Percentiles rank a stretch among this genome's conserved stretches.
Conservation (phyloP, 352 stramenopile genomes). For the Phytopythium sindhum region DNA sequence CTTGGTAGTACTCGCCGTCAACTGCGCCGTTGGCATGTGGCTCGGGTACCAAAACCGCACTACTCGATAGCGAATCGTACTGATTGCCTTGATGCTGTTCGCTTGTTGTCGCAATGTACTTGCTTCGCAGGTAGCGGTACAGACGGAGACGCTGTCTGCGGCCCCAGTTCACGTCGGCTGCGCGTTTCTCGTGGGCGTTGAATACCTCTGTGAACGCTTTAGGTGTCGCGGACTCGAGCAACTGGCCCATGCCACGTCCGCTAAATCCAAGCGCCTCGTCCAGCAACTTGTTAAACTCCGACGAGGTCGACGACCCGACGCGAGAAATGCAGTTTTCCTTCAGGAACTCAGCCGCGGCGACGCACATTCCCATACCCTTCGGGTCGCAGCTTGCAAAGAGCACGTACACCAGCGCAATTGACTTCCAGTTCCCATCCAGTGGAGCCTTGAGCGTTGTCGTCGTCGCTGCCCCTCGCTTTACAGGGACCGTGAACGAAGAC, state of each 20-base stretch:
- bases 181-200: conserved; percentile 63
- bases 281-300: conserved; percentile 61
- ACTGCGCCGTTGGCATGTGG: not conserved
- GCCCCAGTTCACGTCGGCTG: conserved; percentile 78
- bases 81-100: conserved; percentile 24
- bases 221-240: conserved; percentile 44
- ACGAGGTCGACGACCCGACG: not conserved
- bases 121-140: conserved; percentile 62
- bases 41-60: not conserved
- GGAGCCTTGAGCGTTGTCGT: conserved; percentile 23
- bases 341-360: conserved; percentile 68
- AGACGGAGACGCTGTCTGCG: conserved; percentile 46
- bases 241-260: conserved; percentile 62
- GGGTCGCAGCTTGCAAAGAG: conserved; percentile 74
- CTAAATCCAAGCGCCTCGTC: conserved; percentile 64
- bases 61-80: conserved; percentile 17
- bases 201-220: conserved; percentile 62
- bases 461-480: conserved; percentile 12
- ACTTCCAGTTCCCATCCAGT: conserved; percentile 66
- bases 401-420: conserved; percentile 61
- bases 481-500: conserved; percentile 12
- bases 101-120: conserved; percentile 42
- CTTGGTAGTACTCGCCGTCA: conserved; percentile 22
- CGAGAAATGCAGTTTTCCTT: conserved; percentile 40
- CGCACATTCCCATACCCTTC: conserved; percentile 73